These are phyloP conservation scores for Metarhizium humberi DNA, from an alignment of 2,329 filamentous ascomycete genomes.

Conservation along the genomic window DNA sequence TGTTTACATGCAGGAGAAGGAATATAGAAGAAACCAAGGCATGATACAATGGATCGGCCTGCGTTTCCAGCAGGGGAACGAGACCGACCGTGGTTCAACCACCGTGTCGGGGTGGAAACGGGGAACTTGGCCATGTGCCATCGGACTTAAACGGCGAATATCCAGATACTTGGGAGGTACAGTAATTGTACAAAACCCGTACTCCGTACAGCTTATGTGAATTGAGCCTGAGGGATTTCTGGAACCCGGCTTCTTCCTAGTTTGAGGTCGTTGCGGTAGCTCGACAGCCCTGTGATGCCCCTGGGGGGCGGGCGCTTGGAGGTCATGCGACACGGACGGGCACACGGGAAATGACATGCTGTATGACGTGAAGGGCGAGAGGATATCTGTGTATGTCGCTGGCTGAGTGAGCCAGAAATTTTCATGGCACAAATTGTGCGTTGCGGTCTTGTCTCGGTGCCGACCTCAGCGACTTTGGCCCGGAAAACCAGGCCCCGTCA, in stretches of 20 bases:
- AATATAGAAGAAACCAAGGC: background rate
- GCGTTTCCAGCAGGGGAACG: too few relatives aligned
- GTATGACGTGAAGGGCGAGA: background rate
- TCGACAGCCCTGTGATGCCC: too few relatives aligned
- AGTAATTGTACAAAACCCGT: background rate
- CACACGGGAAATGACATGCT: background rate
- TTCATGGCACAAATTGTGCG: background rate
- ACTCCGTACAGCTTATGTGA: background rate
- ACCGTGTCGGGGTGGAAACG: background rate
- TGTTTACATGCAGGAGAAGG: background rate
- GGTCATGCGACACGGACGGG: background rate
- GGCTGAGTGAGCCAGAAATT: background rate
- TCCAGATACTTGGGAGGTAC: background rate
- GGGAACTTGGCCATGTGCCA: background rate
- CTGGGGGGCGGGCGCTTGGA: background rate
- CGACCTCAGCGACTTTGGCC: background rate
- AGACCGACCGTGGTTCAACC: too few relatives aligned
- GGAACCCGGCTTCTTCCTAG: background rate
- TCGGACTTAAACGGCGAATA: background rate
- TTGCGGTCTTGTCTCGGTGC: background rate
- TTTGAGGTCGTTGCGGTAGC: background rate
- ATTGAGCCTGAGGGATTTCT: background rate
- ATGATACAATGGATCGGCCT: too few relatives aligned
- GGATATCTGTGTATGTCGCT: too few relatives aligned
- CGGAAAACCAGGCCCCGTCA: background rate